Base-by-base conservation (phyloP, 2,329 filamentous ascomycete genomes). In the Nemania serpens region DNA sequence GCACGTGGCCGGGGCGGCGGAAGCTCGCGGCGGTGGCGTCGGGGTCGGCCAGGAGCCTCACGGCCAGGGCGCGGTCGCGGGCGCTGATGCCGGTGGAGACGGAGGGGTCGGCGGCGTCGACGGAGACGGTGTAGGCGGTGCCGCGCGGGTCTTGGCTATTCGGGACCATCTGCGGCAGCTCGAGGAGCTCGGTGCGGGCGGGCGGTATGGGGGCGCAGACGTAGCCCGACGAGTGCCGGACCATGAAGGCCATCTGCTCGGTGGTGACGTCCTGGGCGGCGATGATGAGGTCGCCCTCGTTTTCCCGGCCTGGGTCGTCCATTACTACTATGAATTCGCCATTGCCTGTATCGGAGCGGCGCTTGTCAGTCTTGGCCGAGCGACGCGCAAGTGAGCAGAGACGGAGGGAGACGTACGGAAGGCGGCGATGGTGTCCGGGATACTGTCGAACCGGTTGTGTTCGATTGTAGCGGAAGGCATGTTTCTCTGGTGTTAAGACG, bases 281-380 rank as follows among this genome's bases (percentile, higher is more conserved):
- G 73, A 98, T 96, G 77, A 98, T 97, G 50, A 99, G 86, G 79
- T 99, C 95, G 76, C 93, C 95, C 84, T 99, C 95, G 77, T 99
- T 99, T 78, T 99, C 95, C 76, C 95, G 93, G 64, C 88, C 86
- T 66, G 92, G 88, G 69, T 91, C 91, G 81, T 99, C 95, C 72
- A 99, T 91, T 39, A 97, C 94, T 64, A 99, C 88, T 75, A 99
- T 89, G 83, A 98, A 98, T 74, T 98, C 88, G 76, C 92, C 93
- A 77, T 88, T 85, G 71, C 82, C 88, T 91, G 66, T 7, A 6
- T n/a, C 29, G 42, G 60, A 51, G 64, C 25, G 47, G 43, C 15
- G 29, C n/a, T 45, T 49, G 62, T 66, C 59, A 66, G 55, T 17
- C 6, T 29, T 39, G 11, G 18, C 22, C 15, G 29, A 6, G 13